These are phyloP conservation scores for Paecilomyces fulvus DNA, from an alignment of 2,329 filamentous ascomycete species.

Conservation along the genomic window DNA sequence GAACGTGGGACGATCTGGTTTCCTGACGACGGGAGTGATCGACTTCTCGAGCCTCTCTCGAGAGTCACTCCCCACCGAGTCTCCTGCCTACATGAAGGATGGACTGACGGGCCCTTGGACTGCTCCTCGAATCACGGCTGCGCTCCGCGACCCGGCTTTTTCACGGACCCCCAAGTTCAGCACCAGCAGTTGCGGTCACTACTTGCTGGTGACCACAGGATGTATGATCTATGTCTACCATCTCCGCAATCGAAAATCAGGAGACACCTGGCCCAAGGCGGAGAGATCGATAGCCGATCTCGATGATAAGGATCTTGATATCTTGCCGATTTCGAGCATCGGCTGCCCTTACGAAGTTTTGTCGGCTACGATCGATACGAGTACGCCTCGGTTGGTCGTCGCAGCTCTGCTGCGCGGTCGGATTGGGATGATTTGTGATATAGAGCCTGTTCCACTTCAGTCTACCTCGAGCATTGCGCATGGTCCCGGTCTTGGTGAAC, in stretches of 20 bases:
- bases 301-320: constrained; percentile 20
- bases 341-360: constrained; percentile 50
- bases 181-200: constrained; percentile 51
- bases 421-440: constrained; percentile 53
- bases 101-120: constrained; percentile 1
- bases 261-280: constrained; percentile 2
- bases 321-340: constrained; percentile 45
- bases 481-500: not conserved
- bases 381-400: constrained; percentile 45
- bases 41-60: constrained; percentile 18
- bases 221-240: constrained; percentile 50
- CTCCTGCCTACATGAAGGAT: constrained; percentile 8
- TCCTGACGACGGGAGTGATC: constrained; percentile 32
- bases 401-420: constrained; percentile 53
- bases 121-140: constrained; percentile 14
- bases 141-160: constrained; percentile 10
- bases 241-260: constrained; percentile 21
- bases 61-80: constrained; percentile 8
- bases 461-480: constrained; percentile 8
- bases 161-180: constrained; percentile 36
- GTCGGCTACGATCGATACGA: constrained; percentile 56
- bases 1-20: constrained; percentile 19
- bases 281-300: constrained; percentile 8
- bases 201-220: constrained; percentile 48
- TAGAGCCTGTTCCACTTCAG: constrained; percentile 22